Base-by-base conservation (phyloP, 768 basidiomycete genomes). In the Melanogaster broomeanus region DNA sequence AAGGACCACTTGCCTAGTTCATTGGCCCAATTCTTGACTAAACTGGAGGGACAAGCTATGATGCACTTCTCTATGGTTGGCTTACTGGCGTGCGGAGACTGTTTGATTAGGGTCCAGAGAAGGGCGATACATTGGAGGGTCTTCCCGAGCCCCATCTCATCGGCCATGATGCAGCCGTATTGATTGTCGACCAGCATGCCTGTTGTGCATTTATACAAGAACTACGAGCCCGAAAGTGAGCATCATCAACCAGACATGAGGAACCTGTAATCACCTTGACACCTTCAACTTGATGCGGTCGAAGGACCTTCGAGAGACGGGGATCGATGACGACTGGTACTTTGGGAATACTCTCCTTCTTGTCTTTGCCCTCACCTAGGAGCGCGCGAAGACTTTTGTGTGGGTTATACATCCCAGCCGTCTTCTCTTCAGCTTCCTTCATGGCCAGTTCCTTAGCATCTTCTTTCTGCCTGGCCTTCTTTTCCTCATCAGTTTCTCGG, bases 1-100 rank as follows among this genome's bases (percentile, higher is more conserved):
- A 51, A n/a, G 38, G 28, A 39, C 3, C 30, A 72, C 79, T 46
- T 54, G 87, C 95, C 83, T 25, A 98, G 77, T 71, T 99, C 97
- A 66, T 98, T 98, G 0, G 93, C 96, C 97, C 97, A 99, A 61
- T 98, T 98, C 66, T 90, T 91, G 27, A 99, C 97, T 53, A 99
- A 74, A 77, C 92, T 96, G 9, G 93, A 91, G 1, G 97, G 97
- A 68, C 97, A 99, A 1, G 86, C 95, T 60, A 99, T 97, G 66
- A 99, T 94, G 53, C 90, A 94, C 70, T 98, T 99, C 65, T 98
- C 96, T 56, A 98, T 94, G 0, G 90, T 85, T 2, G 87, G 78
- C 69, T 88, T 97, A 25, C 88, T 84, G 0, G 94, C 75, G 45
- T 86, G 83, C 0, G 97, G 93, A 0, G 97, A 98, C 63, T 99